These are phyloP conservation scores for Mycena capillaripes DNA, from an alignment of 768 basidiomycete species.

Conservation along the genomic window DNA sequence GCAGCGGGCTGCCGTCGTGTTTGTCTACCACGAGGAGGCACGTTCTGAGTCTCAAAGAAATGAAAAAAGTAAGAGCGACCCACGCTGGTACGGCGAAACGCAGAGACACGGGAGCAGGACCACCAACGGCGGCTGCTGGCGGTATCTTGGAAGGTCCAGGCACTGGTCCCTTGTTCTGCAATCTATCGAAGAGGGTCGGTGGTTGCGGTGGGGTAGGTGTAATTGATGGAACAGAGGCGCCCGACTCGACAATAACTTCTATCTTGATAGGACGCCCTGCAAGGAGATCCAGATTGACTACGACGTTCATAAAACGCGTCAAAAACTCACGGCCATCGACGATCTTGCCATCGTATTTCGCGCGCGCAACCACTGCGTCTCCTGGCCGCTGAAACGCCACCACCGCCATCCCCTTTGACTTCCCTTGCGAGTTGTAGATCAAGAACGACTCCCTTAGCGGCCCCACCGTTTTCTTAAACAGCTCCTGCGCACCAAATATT, in stretches of 20 bases:
- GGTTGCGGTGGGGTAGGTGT: constrained; percentile 39
- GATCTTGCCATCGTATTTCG: constrained; percentile 83
- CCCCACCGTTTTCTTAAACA: constrained; percentile 84
- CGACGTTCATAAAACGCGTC: constrained; percentile 2
- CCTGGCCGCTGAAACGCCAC: constrained; percentile 74
- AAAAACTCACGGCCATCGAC: constrained; percentile 72
- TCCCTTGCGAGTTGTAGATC: constrained; percentile 81
- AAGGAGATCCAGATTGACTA: not conserved
- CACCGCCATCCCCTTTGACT: constrained; percentile 86
- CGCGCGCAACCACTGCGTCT: constrained; percentile 73
- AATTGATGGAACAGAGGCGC: constrained; percentile 38
- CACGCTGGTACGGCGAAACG: constrained; percentile 36
- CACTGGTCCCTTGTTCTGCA: constrained; percentile 23
- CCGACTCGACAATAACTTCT: constrained; percentile 68
- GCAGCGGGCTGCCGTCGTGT: constrained; percentile 21
- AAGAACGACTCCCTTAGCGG: constrained; percentile 79
- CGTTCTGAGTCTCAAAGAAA: not conserved
- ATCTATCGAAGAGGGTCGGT: constrained; percentile 30
- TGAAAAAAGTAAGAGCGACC: constrained; percentile 18
- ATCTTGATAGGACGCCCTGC: constrained; percentile 78
- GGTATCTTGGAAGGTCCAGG: constrained; percentile 17
- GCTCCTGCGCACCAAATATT: constrained; percentile 59
- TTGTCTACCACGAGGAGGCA: constrained; percentile 18
- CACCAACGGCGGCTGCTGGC: not conserved
- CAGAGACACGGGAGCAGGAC: constrained; percentile 20